phyloP scores from a whole-genome alignment of 345 rosid genomes.

The Melaleuca quinquenervia region DNA sequence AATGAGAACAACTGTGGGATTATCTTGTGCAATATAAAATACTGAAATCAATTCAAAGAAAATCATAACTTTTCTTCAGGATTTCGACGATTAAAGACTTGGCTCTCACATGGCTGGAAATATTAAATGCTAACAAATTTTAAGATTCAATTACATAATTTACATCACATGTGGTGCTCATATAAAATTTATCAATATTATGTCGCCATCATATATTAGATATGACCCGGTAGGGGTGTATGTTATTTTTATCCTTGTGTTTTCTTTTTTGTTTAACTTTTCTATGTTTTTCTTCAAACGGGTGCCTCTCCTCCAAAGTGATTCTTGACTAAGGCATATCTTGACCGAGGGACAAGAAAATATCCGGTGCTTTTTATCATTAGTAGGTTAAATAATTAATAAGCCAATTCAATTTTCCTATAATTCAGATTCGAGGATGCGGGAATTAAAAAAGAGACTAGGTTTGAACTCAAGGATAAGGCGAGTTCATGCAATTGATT shows the following conservation, averaged over 20 bases:
- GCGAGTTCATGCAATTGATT: fast-evolving
- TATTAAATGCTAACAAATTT: background rate
- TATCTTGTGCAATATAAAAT: fast-evolving
- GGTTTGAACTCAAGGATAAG: background rate
- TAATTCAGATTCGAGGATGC: background rate
- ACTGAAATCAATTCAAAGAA: background rate
- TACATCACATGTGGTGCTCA: too few relatives aligned
- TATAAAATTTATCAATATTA: too few relatives aligned
- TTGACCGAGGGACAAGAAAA: background rate
- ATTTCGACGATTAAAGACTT: background rate
- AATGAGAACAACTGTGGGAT: background rate
- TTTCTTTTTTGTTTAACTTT: background rate
- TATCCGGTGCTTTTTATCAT: background rate
- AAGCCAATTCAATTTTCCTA: background rate
- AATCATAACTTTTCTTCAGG: background rate
- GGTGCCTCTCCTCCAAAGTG: background rate
- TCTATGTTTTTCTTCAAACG: background rate
- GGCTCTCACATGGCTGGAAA: background rate
- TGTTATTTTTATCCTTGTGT: background rate
- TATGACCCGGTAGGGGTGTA: background rate
- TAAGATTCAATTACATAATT: background rate
- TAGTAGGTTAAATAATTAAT: background rate
- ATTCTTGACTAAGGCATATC: background rate
- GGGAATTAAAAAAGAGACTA: background rate
- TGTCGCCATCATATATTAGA: too few relatives aligned